These are phyloP conservation scores for Calonectria honghensis DNA, from an alignment of 2,329 filamentous ascomycete species.

Conservation along the genomic window DNA sequence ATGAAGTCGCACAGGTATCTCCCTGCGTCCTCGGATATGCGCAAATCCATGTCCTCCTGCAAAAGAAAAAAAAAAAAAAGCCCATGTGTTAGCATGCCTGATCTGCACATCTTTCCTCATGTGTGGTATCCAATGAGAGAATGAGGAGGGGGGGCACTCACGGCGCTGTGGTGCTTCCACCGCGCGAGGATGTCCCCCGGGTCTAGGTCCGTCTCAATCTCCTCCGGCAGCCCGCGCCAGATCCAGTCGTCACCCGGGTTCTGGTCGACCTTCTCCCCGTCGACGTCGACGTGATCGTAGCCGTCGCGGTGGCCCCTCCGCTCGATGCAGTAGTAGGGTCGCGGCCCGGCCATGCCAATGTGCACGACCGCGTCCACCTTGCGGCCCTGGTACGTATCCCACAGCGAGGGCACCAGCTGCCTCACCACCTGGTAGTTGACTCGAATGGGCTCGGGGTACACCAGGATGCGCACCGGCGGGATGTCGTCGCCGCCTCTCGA, in stretches of 20 bases:
- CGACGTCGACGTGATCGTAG: slow-evolving; percentile 83
- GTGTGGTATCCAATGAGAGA: neutral
- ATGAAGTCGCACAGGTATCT: slow-evolving; percentile 87
- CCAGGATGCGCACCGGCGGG: slow-evolving; percentile 75
- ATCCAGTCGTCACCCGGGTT: slow-evolving; percentile 69
- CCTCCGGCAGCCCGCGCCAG: slow-evolving; percentile 72
- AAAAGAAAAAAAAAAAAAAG: neutral
- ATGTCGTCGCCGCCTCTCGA: slow-evolving; percentile 56
- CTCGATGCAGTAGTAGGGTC: slow-evolving; percentile 82
- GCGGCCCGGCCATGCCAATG: slow-evolving; percentile 84
- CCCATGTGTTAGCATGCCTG: neutral
- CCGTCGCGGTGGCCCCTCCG: slow-evolving; percentile 81
- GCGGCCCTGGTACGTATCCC: slow-evolving; percentile 64
- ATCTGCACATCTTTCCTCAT: neutral
- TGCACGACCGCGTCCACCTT: slow-evolving; percentile 82
- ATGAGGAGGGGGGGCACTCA: slow-evolving; percentile 56
- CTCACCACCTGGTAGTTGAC: slow-evolving; percentile 83
- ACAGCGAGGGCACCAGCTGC: slow-evolving; percentile 77
- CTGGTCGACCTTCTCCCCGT: slow-evolving; percentile 75
- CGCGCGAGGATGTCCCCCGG: slow-evolving; percentile 72
- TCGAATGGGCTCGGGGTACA: slow-evolving; percentile 80
- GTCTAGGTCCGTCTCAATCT: slow-evolving; percentile 75
- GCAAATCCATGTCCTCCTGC: slow-evolving; percentile 66
- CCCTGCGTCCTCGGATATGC: slow-evolving; percentile 82
- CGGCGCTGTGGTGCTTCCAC: slow-evolving; percentile 73